Evolutionary conservation across 192 early-diverging fungal species (phyloP).

Genomic region (Backusella circina): DNA sequence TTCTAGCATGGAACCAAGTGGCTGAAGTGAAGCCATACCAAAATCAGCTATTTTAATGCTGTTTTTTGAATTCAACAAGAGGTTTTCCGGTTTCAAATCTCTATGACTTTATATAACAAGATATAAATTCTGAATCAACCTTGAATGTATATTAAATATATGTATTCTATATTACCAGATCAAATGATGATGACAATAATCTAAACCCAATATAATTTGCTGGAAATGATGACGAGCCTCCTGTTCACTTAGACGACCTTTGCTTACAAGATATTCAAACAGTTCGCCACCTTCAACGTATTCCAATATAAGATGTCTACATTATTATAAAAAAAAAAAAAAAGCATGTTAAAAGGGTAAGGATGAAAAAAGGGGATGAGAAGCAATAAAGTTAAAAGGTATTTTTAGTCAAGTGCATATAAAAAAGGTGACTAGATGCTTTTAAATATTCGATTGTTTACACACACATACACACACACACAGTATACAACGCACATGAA

Average conservation of each 20-base stretch:
- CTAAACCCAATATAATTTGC: conserved; percentile 67
- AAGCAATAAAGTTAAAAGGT: neutral
- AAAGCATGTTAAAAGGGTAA: neutral
- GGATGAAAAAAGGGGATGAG: neutral
- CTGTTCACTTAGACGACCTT: conserved; percentile 52
- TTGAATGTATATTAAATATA: neutral
- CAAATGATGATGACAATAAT: conserved; percentile 61
- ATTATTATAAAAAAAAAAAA: neutral
- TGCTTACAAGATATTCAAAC: conserved; percentile 67
- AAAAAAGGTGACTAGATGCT: neutral
- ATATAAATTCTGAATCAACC: neutral
- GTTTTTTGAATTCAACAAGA: conserved; percentile 47
- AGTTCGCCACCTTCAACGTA: conserved; percentile 71
- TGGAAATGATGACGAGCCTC: conserved; percentile 69
- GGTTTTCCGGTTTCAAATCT: conserved; percentile 89
- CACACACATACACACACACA: neutral
- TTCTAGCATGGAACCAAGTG: conserved; percentile 53
- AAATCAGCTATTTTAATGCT: conserved; percentile 95
- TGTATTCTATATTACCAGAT: conserved; percentile 55
- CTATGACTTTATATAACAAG: conserved; percentile 55
- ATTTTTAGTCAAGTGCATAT: neutral
- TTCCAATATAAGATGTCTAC: conserved; percentile 66
- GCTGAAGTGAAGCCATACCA: conserved; percentile 68
- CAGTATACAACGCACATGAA: neutral
- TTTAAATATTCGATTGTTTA: neutral